These are phyloP conservation scores for Pseudodiploospora longispora DNA, from an alignment of 2,329 filamentous ascomycete genomes.

Conservation along the genomic window DNA sequence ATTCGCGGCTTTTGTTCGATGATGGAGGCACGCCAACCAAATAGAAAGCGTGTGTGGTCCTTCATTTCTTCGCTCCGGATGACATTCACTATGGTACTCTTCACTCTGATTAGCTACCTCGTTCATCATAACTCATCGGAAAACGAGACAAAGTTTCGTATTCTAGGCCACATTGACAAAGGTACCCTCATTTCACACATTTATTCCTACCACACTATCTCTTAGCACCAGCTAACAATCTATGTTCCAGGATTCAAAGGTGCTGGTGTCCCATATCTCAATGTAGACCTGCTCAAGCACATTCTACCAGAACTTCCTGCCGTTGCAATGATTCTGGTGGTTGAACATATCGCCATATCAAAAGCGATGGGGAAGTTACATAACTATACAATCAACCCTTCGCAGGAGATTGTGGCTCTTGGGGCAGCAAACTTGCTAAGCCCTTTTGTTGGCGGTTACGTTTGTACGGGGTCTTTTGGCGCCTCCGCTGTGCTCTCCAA, in stretches of 20 bases:
- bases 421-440: constrained; percentile 69
- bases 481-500: constrained; percentile 80
- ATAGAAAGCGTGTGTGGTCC: constrained; percentile 57
- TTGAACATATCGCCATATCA: constrained; percentile 77
- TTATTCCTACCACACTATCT: neutral
- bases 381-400: constrained; percentile 71
- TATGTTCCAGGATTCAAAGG: constrained; percentile 49
- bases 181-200: constrained; percentile 26
- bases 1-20: constrained; percentile 53
- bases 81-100: constrained; percentile 67
- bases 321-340: constrained; percentile 66
- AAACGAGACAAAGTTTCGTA: constrained; percentile 46
- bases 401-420: constrained; percentile 71
- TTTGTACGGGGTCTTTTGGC: constrained; percentile 40
- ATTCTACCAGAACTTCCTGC: constrained; percentile 59
- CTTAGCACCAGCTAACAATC: constrained; percentile 1
- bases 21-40: constrained; percentile 53
- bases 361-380: constrained; percentile 76
- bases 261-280: constrained; percentile 51
- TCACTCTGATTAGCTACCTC: constrained; percentile 65
- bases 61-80: constrained; percentile 68
- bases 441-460: constrained; percentile 58
- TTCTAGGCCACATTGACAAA: constrained; percentile 58
- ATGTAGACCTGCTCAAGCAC: constrained; percentile 44
- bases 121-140: constrained; percentile 47